Evolutionary conservation across 352 stramenopile species (phyloP).

Genomic region (Phytopythium cucurbitacearum): DNA sequence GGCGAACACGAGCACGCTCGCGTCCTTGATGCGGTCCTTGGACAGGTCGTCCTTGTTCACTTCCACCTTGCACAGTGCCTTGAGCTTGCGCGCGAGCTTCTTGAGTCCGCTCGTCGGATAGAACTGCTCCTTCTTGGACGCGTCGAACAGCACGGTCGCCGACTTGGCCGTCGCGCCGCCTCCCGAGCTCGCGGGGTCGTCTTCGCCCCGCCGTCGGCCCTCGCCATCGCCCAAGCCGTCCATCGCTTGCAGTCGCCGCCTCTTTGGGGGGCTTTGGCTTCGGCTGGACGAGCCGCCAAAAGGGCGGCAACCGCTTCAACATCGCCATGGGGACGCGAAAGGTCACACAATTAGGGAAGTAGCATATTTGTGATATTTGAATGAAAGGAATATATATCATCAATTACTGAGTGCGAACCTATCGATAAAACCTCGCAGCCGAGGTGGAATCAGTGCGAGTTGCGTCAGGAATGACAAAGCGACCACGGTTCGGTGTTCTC

Average conservation of each 20-base stretch:
- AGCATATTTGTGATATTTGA: neutral
- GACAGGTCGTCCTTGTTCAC: conserved; percentile 95
- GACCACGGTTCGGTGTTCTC: conserved; percentile 2
- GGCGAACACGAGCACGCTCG: conserved; percentile 87
- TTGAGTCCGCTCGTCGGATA: conserved; percentile 91
- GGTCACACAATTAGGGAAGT: neutral
- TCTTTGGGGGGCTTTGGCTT: neutral
- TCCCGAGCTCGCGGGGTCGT: conserved; percentile 4
- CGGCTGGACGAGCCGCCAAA: neutral
- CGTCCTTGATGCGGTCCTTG: conserved; percentile 83
- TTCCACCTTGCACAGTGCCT: conserved; percentile 85
- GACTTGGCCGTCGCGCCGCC: conserved; percentile 11
- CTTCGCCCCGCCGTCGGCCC: conserved; percentile 1
- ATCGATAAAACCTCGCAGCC: neutral
- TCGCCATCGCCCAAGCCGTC: conserved; percentile 9
- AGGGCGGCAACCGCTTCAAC: neutral
- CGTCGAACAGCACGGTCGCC: conserved; percentile 84
- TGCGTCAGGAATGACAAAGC: neutral
- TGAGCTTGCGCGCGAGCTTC: conserved; percentile 91
- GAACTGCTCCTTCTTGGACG: conserved; percentile 92
- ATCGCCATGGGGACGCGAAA: neutral
- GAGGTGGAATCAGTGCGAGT: conserved; percentile 1
- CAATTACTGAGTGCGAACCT: too few species aligned
- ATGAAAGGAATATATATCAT: too few species aligned
- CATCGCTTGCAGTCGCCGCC: conserved; percentile 7